phyloP scores from a whole-genome alignment of 129 eudicot species.

The Smallanthus sonchifolius region DNA sequence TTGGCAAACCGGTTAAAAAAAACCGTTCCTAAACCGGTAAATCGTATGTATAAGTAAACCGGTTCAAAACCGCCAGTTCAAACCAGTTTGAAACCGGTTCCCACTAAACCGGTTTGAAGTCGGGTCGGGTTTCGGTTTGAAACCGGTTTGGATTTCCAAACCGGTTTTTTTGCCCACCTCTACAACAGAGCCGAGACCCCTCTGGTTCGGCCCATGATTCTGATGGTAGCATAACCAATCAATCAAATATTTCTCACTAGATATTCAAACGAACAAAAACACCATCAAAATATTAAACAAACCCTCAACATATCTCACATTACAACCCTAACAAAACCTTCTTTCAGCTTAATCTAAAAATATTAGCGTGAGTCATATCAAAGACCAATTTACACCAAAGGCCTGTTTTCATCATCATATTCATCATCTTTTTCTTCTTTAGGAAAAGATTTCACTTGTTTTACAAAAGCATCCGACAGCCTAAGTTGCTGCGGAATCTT shows the following conservation, averaged over 20 bases:
- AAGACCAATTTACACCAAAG: constrained; percentile 41
- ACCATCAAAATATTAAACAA: neutral
- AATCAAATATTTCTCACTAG: constrained; percentile 2
- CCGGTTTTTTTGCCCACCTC: no score
- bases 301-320: constrained; percentile 10
- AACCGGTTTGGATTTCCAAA: no score
- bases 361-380: neutral
- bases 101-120: no score
- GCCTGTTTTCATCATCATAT: constrained; percentile 32
- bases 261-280: constrained; percentile 1
- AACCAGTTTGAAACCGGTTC: no score
- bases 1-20: no score
- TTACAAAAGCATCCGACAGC: constrained; percentile 15
- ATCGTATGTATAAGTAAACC: no score
- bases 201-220: neutral
- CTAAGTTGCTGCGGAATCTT: constrained; percentile 38
- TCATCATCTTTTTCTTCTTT: constrained; percentile 35
- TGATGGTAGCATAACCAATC: neutral
- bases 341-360: constrained; percentile 1
- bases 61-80: no score
- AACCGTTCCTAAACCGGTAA: no score
- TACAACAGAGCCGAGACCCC: neutral
- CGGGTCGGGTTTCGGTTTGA: no score
- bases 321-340: constrained; percentile 22
- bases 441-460: constrained; percentile 31